A percentile compares a stretch with the other conserved stretches of the same genome.
Conservation (phyloP, 2,329 filamentous ascomycete species). For the Clonostachys chloroleuca region DNA sequence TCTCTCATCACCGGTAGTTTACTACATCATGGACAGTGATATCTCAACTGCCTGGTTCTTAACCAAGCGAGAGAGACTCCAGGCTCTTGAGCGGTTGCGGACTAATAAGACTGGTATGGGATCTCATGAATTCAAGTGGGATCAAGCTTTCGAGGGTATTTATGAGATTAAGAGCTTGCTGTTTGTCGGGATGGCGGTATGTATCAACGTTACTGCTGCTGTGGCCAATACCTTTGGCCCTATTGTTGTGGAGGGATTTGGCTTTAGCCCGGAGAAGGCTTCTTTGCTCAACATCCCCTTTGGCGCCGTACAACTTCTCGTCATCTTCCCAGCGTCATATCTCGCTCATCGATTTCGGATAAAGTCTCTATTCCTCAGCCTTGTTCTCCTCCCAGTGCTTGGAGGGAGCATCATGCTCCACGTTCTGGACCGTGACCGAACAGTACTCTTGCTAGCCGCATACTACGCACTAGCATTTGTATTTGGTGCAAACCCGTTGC, state of each 20-base stretch:
- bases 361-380: constrained; percentile 51
- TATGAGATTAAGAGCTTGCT: constrained; percentile 50
- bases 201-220: constrained; percentile 59
- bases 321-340: constrained; percentile 55
- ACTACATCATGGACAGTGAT: constrained; percentile 56
- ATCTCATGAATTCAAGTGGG: constrained; percentile 59
- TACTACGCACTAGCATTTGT: constrained; percentile 66
- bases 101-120: constrained; percentile 74
- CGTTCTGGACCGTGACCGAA: constrained; percentile 34
- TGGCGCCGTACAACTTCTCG: constrained; percentile 53
- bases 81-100: constrained; percentile 68
- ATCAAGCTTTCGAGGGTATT: constrained; percentile 53
- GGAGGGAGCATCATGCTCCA: constrained; percentile 55
- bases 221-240: constrained; percentile 64
- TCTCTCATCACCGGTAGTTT: constrained; percentile 50
- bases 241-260: constrained; percentile 55
- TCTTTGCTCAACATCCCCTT: constrained; percentile 65
- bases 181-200: constrained; percentile 54
- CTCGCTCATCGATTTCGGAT: constrained; percentile 50
- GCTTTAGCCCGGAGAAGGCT: constrained; percentile 52
- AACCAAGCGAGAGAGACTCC: constrained; percentile 58
- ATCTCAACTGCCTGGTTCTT: constrained; percentile 50
- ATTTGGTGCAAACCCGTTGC: constrained; percentile 61
- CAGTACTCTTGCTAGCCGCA: constrained; percentile 44
- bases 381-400: constrained; percentile 54